Percentiles rank a stretch among this genome's conserved stretches.
Evolutionary conservation across 2,329 filamentous ascomycete species (phyloP).

Genomic region (Pyrenophora seminiperda): DNA sequence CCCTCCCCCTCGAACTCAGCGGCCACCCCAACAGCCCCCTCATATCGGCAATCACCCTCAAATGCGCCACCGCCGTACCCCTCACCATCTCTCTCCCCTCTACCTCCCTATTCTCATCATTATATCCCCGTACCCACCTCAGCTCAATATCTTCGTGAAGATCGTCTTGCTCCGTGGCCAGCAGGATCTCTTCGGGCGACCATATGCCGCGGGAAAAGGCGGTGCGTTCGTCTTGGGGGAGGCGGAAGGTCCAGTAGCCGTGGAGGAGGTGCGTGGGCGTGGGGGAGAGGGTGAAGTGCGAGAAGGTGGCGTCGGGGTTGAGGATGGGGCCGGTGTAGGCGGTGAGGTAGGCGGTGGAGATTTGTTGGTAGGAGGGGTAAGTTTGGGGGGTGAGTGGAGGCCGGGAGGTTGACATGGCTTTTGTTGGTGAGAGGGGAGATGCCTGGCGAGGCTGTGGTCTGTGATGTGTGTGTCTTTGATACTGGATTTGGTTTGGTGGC

Average conservation of each 20-base stretch:
- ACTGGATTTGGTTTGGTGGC: too few relatives aligned
- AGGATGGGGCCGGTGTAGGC: slow-evolving; percentile 12
- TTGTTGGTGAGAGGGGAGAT: not conserved
- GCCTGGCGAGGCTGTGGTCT: too few relatives aligned
- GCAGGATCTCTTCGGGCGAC: slow-evolving; percentile 23
- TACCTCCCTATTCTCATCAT: slow-evolving; percentile 5
- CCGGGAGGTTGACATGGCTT: not conserved
- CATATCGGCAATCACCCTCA: slow-evolving; percentile 20
- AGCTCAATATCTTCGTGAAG: slow-evolving; percentile 18
- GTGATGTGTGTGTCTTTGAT: too few relatives aligned
- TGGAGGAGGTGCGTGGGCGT: slow-evolving; percentile 4
- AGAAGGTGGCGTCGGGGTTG: slow-evolving; percentile 15
- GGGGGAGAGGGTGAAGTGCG: slow-evolving; percentile 8
- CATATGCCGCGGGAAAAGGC: slow-evolving; percentile 17
- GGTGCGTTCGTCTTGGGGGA: slow-evolving; percentile 19
- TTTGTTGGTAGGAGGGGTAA: not conserved
- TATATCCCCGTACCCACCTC: slow-evolving; percentile 21
- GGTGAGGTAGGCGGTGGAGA: slow-evolving; percentile 10
- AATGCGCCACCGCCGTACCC: slow-evolving; percentile 18
- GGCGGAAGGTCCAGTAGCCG: slow-evolving; percentile 27
- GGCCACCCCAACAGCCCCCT: slow-evolving; percentile 16
- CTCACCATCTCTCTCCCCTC: slow-evolving; percentile 9
- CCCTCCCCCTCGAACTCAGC: slow-evolving; percentile 14
- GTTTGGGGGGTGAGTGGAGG: not conserved
- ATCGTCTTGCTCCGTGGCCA: slow-evolving; percentile 14